These are phyloP conservation scores for Fomitopsis palustris DNA, from an alignment of 1,284 basidiomycete species.

Conservation along the genomic window DNA sequence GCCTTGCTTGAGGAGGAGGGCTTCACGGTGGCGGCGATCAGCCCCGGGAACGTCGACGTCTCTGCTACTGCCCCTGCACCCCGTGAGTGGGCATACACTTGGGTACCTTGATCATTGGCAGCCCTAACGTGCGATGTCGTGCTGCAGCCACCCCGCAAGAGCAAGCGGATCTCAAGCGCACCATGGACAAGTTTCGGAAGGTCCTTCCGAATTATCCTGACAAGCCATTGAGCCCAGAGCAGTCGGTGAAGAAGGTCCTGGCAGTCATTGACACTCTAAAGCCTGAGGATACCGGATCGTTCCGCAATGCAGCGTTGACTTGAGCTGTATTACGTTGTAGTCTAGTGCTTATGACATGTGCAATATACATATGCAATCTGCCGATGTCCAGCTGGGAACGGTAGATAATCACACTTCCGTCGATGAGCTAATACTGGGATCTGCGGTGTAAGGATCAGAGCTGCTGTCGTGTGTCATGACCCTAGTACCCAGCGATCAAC, in stretches of 20 bases:
- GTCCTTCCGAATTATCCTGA: not conserved
- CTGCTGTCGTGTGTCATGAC: no score
- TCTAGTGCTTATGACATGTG: no score
- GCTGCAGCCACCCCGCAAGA: not conserved
- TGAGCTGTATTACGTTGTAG: no score
- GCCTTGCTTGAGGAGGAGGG: constrained; percentile 30
- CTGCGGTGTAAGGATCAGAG: no score
- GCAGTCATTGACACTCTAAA: not conserved
- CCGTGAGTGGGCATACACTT: not conserved
- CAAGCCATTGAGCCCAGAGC: not conserved
- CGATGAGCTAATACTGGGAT: no score
- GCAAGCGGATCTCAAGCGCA: not conserved
- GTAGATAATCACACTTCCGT: no score
- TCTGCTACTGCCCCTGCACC: not conserved
- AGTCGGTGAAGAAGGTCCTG: not conserved
- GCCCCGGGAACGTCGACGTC: constrained; percentile 33
- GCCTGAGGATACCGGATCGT: not conserved
- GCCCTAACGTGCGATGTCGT: not conserved
- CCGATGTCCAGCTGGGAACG: no score
- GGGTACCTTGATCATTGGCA: not conserved
- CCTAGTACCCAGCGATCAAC: no score
- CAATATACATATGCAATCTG: no score
- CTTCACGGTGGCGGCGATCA: constrained; percentile 32
- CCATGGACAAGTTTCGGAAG: not conserved
- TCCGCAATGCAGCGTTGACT: not conserved